Base-by-base conservation (phyloP, 2,329 filamentous ascomycete species). In the Tolypocladium inflatum region DNA sequence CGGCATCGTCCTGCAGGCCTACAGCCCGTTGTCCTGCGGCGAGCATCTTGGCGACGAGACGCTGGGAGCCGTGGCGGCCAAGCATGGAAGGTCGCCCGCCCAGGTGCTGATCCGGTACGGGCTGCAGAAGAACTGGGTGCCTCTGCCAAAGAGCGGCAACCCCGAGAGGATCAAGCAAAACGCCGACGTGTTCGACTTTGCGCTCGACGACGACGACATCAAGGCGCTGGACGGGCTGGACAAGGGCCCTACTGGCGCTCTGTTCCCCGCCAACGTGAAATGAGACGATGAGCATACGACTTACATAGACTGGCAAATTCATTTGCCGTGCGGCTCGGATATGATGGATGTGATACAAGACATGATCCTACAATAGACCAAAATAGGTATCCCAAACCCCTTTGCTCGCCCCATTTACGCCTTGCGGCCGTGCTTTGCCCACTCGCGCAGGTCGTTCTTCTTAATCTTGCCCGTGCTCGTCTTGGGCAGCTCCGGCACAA, bases 401-500 rank as follows among this genome's bases (percentile, higher is more conserved):
- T 50, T 10, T 30, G 23, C 54, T 17, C n/a, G 15, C 23, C 13
- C 13, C 19, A 7, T 21, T 54, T 56, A 62, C 23, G 57, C 55
- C 54, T 65, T 64, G 51, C 58, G 63, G 5, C 66, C 65, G 26
- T 63, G 63, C 63, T 70, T 71, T 2, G 89, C 89, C 93, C 92
- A 96, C 64, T 90, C 88, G 60, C 94, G 78, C 57, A 99, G 73
- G 8, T 96, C 84, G 67, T 96, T 97, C 84, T 99, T 99, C 81
- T 91, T 87, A 60, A 97, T 81, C 80, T 99, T 99, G 3, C 94
- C 94, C 0, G 94, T 99, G 72, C 89, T 94, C 35, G 94, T 99
- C 82, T 99, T 99, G 11, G 94, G 94, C 63, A 99, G 77, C 72
- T 97, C 92, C 7, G 76, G 64, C n/a, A 99, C 84, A 50, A 97